These are phyloP conservation scores for Linaria vulgaris DNA, from an alignment of 257 asterid species.

Conservation along the genomic window DNA sequence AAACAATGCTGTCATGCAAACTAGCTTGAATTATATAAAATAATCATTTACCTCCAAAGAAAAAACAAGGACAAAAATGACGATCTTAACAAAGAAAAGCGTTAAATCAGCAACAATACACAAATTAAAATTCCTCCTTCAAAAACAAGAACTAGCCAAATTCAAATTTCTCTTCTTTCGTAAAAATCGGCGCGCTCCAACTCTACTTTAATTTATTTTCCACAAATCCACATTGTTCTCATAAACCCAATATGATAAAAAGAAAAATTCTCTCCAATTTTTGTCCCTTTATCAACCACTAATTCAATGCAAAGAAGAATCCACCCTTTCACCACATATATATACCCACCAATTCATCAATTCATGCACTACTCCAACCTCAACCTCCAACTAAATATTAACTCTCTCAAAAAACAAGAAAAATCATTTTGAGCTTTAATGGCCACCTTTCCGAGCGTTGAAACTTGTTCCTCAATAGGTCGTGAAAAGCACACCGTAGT, in stretches of 20 bases:
- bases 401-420: background rate
- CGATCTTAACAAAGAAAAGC: conserved; percentile 7
- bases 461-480: conserved; percentile 46
- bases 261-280: conserved; percentile 15
- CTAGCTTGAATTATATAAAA: background rate
- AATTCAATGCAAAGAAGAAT: conserved; percentile 22
- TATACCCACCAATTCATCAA: background rate
- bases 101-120: background rate
- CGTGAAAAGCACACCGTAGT: conserved; percentile 57
- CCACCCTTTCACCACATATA: background rate
- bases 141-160: conserved; percentile 20
- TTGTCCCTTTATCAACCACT: conserved; percentile 26
- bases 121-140: background rate
- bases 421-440: background rate
- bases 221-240: conserved; percentile 12
- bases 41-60: too few species aligned
- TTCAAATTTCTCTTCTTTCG: background rate
- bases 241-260: too few species aligned
- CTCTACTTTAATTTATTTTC: background rate
- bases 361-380: background rate
- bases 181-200: conserved; percentile 11
- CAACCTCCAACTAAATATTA: conserved; percentile 2
- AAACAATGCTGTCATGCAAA: background rate
- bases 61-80: background rate
- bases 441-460: conserved; percentile 44